Evolutionary conservation across 2,329 filamentous ascomycete genomes (phyloP).

Genomic region (Hysterium pulicare): DNA sequence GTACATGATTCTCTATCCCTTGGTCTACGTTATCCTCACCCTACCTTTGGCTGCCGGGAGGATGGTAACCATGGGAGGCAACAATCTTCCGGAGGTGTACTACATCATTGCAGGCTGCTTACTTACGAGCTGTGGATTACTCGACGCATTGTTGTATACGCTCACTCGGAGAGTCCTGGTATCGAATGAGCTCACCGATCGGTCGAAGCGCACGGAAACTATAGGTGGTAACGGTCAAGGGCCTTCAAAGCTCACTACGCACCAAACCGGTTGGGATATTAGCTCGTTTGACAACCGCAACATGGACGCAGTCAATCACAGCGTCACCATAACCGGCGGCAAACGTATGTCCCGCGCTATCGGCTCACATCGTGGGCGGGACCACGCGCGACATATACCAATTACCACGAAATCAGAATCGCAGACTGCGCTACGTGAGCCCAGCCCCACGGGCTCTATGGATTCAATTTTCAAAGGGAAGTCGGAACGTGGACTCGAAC

Average conservation of each 20-base stretch:
- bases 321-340: not conserved
- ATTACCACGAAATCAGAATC: not conserved
- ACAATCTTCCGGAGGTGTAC: constrained; percentile 49
- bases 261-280: not conserved
- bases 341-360: not conserved
- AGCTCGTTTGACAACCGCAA: not conserved
- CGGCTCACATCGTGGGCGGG: too few species aligned
- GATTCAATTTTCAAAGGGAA: not conserved
- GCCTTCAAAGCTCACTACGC: not conserved
- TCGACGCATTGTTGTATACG: constrained; percentile 43
- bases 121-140: constrained; percentile 49
- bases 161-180: constrained; percentile 41
- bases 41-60: constrained; percentile 56
- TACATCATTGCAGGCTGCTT: constrained; percentile 60
- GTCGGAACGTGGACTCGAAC: not conserved
- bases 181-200: not conserved
- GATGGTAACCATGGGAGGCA: constrained; percentile 37
- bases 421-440: not conserved
- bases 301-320: not conserved
- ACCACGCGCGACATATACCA: not conserved
- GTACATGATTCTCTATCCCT: constrained; percentile 64
- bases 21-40: constrained; percentile 65
- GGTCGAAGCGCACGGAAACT: too few species aligned
- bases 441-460: not conserved
- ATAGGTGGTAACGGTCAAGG: too few species aligned